A percentile compares a stretch with the other conserved stretches of the same genome.
Evolutionary conservation across 2,329 filamentous ascomycete species (phyloP).

Genomic region (Dothidotthia symphoricarpi): DNA sequence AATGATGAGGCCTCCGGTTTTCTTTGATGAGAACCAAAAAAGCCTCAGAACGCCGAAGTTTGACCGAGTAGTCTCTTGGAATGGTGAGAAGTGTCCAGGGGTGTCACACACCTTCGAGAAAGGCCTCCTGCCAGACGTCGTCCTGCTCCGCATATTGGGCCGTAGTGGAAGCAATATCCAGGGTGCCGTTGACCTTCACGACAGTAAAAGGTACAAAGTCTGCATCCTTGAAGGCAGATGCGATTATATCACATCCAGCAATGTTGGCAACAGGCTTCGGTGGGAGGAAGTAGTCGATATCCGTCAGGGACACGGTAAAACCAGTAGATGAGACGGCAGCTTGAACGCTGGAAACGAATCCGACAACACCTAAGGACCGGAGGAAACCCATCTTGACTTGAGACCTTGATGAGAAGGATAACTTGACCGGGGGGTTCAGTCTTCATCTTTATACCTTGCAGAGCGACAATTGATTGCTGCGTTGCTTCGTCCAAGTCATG

Average conservation of each 20-base stretch:
- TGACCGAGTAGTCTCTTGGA: not conserved
- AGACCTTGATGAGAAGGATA: not conserved
- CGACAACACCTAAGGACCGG: slow-evolving; percentile 4
- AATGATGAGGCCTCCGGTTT: too few species aligned
- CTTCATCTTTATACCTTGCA: slow-evolving; percentile 3
- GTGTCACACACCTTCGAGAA: slow-evolving; percentile 32
- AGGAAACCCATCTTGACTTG: slow-evolving; percentile 13
- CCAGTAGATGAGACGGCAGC: slow-evolving; percentile 37
- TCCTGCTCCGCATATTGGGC: slow-evolving; percentile 36
- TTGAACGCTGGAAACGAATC: slow-evolving; percentile 7
- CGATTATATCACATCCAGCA: slow-evolving; percentile 18
- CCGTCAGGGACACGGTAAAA: slow-evolving; percentile 43
- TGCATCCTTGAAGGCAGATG: slow-evolving; percentile 16
- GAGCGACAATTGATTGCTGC: too few species aligned
- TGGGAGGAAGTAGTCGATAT: slow-evolving; percentile 44
- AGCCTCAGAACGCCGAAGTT: too few species aligned
- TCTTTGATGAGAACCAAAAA: too few species aligned
- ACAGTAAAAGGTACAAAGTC: slow-evolving; percentile 43
- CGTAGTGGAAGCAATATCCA: slow-evolving; percentile 21
- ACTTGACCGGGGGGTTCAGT: not conserved
- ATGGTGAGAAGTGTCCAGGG: not conserved
- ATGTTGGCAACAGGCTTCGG: slow-evolving; percentile 39
- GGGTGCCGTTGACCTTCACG: slow-evolving; percentile 21
- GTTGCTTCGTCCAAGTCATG: slow-evolving; percentile 2
- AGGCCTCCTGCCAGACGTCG: slow-evolving; percentile 45